These are phyloP conservation scores for Termitomyces sp. DNA, from an alignment of 768 basidiomycete genomes.

Conservation along the genomic window DNA sequence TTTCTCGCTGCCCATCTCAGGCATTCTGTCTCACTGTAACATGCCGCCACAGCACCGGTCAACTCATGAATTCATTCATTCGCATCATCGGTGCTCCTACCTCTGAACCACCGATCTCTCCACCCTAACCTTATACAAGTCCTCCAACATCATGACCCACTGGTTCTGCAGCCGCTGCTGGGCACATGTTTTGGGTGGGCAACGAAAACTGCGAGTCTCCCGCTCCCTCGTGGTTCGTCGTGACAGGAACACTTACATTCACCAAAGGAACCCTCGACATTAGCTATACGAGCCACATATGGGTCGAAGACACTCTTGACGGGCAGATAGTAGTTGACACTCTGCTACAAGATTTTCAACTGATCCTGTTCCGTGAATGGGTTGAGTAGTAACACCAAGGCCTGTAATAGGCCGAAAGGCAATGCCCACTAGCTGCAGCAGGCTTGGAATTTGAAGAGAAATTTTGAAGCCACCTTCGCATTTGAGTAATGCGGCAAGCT, in stretches of 20 bases:
- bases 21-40: no score
- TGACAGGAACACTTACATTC: slow-evolving; percentile 11
- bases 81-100: slow-evolving; percentile 11
- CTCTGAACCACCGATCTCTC: slow-evolving; percentile 8
- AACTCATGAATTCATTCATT: slow-evolving; percentile 13
- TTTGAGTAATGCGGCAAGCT: no score
- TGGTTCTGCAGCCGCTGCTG: slow-evolving; percentile 18
- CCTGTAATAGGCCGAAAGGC: no score
- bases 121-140: slow-evolving; percentile 13
- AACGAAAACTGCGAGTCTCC: neutral
- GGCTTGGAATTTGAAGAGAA: no score
- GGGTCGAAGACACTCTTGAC: slow-evolving; percentile 15
- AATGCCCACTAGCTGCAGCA: no score
- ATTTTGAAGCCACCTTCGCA: no score
- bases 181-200: slow-evolving; percentile 14
- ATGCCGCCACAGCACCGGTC: slow-evolving; percentile 28
- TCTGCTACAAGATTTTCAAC: no score
- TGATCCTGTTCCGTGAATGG: no score
- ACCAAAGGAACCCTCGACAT: slow-evolving; percentile 11
- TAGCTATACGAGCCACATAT: slow-evolving; percentile 10
- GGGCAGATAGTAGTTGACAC: no score
- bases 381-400: no score
- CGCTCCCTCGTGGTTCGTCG: slow-evolving; percentile 10
- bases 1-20: slow-evolving; percentile 18
- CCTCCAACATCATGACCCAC: slow-evolving; percentile 7